A percentile compares a stretch with the other conserved stretches of the same genome.
These are phyloP conservation scores for Sphaerobolus stellatus DNA, from an alignment of 1,284 basidiomycete species.

Conservation along the genomic window DNA sequence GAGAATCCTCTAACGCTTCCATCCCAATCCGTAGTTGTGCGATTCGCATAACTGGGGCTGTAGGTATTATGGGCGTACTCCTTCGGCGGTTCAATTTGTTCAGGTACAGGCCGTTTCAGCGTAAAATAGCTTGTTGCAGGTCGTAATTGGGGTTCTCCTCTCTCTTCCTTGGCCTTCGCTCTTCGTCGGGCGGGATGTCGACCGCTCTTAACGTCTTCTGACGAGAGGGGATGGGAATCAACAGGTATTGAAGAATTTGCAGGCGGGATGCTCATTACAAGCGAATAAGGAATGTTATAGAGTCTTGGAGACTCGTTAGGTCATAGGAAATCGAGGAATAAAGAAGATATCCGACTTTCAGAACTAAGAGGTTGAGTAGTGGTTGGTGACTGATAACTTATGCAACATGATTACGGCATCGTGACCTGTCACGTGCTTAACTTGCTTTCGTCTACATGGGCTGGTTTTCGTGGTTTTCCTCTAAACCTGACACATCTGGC, in stretches of 20 bases:
- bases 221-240: slow-evolving; percentile 63
- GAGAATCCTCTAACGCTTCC: slow-evolving; percentile 55
- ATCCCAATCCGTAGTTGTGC: slow-evolving; percentile 49
- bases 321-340: too few species aligned
- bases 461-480: slow-evolving; percentile 12
- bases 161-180: slow-evolving; percentile 26
- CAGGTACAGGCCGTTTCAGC: slow-evolving; percentile 57
- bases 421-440: too few species aligned
- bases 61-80: slow-evolving; percentile 3
- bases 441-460: too few species aligned
- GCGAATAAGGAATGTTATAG: neutral
- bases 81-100: slow-evolving; percentile 30
- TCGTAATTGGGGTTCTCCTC: slow-evolving; percentile 17
- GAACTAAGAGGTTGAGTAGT: too few species aligned
- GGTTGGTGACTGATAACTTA: too few species aligned
- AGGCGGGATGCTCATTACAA: slow-evolving; percentile 12
- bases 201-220: slow-evolving; percentile 47
- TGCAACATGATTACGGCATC: too few species aligned
- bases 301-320: too few species aligned
- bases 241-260: slow-evolving; percentile 45
- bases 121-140: slow-evolving; percentile 54
- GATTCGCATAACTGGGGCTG: slow-evolving; percentile 17
- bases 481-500: neutral
- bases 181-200: slow-evolving; percentile 38
- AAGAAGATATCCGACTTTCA: too few species aligned